These are phyloP conservation scores for Aspergillus sp. DNA, from an alignment of 2,329 filamentous ascomycete genomes.

Conservation along the genomic window DNA sequence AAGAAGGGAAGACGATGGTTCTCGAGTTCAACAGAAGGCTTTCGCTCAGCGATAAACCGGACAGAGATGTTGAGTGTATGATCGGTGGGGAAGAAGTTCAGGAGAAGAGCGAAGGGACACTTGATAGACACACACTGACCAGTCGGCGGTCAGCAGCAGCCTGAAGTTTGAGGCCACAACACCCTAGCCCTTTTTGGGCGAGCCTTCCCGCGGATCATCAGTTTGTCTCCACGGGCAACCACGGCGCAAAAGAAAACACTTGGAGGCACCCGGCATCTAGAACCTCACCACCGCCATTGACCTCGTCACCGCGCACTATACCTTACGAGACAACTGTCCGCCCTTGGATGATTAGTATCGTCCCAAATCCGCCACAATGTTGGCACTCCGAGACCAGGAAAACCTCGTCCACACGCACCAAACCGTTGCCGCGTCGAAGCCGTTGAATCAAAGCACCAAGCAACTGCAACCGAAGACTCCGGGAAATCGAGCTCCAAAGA, in stretches of 20 bases:
- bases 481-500: conserved; percentile 73
- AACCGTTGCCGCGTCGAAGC: conserved; percentile 68
- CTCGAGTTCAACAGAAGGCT: conserved; percentile 23
- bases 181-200: conserved; percentile 7
- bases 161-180: conserved; percentile 6
- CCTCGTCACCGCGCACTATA: neutral
- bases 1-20: conserved; percentile 26
- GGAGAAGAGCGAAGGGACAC: conserved; percentile 18
- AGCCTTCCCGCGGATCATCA: conserved; percentile 4
- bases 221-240: conserved; percentile 44
- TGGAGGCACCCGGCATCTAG: conserved; percentile 20
- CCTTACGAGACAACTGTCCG: neutral
- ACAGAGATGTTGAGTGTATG: conserved; percentile 14
- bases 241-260: conserved; percentile 26
- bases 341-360: conserved; percentile 22
- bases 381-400: conserved; percentile 81
- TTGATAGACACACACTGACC: conserved; percentile 10
- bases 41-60: conserved; percentile 40
- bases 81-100: conserved; percentile 16
- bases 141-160: conserved; percentile 22
- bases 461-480: conserved; percentile 74
- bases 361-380: conserved; percentile 55
- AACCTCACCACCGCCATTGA: conserved; percentile 15
- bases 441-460: conserved; percentile 64
- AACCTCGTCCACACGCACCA: conserved; percentile 78